Base-by-base conservation (phyloP, 129 eudicot species). In the Gnaphalium uliginosum region DNA sequence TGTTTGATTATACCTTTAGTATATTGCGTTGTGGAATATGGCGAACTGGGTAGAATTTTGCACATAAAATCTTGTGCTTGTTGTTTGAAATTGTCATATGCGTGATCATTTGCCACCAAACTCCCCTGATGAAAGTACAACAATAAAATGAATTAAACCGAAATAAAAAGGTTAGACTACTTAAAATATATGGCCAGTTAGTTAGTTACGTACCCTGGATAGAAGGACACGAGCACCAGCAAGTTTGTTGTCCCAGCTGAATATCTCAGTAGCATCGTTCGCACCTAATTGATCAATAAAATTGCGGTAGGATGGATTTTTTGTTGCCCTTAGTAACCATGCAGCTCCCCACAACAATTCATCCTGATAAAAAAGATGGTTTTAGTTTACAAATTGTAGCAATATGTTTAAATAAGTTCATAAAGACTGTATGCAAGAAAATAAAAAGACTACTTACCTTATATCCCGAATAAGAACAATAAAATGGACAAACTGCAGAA, bases 271-370 rank as follows among this genome's bases (percentile, higher is more conserved):
- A 2, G 69, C 86, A 51, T 89, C 96, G 24, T 86, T 83, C 14
- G 90, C 96, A 33, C 96, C 99, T 69, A 91, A 74, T 0, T 96
- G 82, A 21, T 77, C 73, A 4, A 94, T 76, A 59, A 89, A 82
- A 19, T 84, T 87, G n/a, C 83, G 48, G 81, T 91, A 94, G 1
- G 80, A 86, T 29, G 17, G 76, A 68, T 89, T 85, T 72, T 87
- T 89, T 19, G 99, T 90, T 9, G 94, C 97, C 74, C 93, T 91
- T 39, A 75, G 82, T 8, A 94, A 78, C 99, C 99, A 94, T 58
- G 93, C 84, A 10, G 97, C 97, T 76, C 97, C 99, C 99, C 99
- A 94, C 48, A 90, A 57, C 64, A 94, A 70, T 78, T 94, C 99
- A 81, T 94, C 99, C 97, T 93, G 51, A 5, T 62, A 15, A 19